These are phyloP conservation scores for Kodamaea hsintzibuensis DNA, from an alignment of 805 yeast genomes.

Conservation along the genomic window DNA sequence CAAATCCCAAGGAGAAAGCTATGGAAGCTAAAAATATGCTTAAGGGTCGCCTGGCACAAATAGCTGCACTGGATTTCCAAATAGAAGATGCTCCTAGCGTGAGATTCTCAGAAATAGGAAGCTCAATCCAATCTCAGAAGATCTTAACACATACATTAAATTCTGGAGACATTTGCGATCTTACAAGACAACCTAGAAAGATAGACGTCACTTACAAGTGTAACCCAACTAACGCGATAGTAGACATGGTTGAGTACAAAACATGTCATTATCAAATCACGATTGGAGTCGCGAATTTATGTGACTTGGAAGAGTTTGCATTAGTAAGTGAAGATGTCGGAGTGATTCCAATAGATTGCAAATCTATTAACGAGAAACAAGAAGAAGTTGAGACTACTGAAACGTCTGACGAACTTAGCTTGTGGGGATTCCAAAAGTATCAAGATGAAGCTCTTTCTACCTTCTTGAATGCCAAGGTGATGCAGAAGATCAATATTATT, in stretches of 20 bases:
- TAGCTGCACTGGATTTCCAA: background rate
- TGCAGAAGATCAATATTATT: conserved; percentile 24
- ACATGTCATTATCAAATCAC: conserved; percentile 60
- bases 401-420: conserved; percentile 3
- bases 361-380: background rate
- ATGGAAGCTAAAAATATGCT: background rate
- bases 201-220: conserved; percentile 61
- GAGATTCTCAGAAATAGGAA: background rate
- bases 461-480: background rate
- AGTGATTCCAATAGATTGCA: conserved; percentile 12
- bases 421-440: conserved; percentile 17
- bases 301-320: conserved; percentile 38
- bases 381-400: background rate
- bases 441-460: conserved; percentile 4
- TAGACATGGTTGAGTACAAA: conserved; percentile 49
- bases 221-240: conserved; percentile 30
- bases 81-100: conserved; percentile 2
- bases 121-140: conserved; percentile 22
- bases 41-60: background rate
- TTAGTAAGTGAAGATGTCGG: conserved; percentile 25
- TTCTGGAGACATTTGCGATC: conserved; percentile 60
- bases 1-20: conserved; percentile 2
- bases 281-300: conserved; percentile 52
- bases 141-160: conserved; percentile 37
- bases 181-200: conserved; percentile 52